Conservation (phyloP, 2,329 filamentous ascomycete genomes). For the Alternaria sp. region DNA sequence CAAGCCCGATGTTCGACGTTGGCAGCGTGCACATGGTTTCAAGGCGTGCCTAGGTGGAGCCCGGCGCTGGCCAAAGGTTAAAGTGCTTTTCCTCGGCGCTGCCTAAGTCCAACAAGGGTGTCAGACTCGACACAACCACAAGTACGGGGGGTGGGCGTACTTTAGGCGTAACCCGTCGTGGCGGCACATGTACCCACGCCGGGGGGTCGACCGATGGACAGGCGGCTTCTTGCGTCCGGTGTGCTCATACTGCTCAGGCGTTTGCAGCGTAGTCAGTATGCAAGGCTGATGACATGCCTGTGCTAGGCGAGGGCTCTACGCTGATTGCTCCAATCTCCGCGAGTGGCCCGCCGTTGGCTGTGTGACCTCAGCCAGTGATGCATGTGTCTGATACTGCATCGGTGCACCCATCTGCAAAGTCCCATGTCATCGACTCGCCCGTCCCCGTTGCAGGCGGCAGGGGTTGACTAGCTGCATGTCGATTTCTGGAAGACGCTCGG, state of each 20-base stretch:
- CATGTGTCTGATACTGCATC: constrained; percentile 39
- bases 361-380: constrained; percentile 32
- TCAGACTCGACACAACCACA: constrained; percentile 20
- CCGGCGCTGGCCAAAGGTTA: constrained; percentile 23
- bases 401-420: constrained; percentile 20
- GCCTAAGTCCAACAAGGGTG: constrained; percentile 31
- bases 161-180: constrained; percentile 33
- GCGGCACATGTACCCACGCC: constrained; percentile 40
- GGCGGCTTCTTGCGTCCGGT: constrained; percentile 28
- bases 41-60: constrained; percentile 34
- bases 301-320: constrained; percentile 9
- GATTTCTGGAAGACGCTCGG: constrained; percentile 49
- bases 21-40: constrained; percentile 43
- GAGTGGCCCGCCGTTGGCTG: constrained; percentile 41
- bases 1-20: constrained; percentile 23
- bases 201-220: constrained; percentile 25
- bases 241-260: constrained; percentile 22
- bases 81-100: constrained; percentile 37
- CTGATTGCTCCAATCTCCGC: constrained; percentile 48
- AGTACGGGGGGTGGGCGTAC: constrained; percentile 7
- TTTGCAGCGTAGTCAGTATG: constrained; percentile 13
- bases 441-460: constrained; percentile 34
- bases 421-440: constrained; percentile 30
- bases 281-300: constrained; percentile 34
- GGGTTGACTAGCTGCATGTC: constrained; percentile 28